Conservation (phyloP, 495 filamentous ascomycete species). For the Bombardia bombarda region DNA sequence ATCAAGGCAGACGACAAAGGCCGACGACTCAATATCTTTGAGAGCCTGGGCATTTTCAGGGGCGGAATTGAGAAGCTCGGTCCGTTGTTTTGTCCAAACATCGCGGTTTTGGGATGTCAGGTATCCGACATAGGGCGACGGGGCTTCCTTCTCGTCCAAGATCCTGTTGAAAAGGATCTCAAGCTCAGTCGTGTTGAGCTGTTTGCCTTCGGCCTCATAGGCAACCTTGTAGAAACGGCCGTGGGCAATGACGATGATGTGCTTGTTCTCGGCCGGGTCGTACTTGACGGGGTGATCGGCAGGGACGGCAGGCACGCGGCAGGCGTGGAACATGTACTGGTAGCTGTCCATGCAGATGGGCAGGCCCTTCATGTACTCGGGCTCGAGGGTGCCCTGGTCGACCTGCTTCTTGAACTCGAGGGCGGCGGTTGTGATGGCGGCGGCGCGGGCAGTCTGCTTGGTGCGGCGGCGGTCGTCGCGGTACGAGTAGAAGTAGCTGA, state of each 20-base stretch:
- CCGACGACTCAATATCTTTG: slow-evolving; percentile 78
- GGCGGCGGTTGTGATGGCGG: slow-evolving; percentile 74
- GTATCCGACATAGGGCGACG: slow-evolving; percentile 67
- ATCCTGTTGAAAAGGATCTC: slow-evolving; percentile 81
- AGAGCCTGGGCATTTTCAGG: slow-evolving; percentile 69
- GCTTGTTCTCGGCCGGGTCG: slow-evolving; percentile 61
- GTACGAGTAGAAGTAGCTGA: slow-evolving; percentile 99
- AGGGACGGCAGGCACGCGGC: slow-evolving; percentile 75
- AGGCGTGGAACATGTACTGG: slow-evolving; percentile 98
- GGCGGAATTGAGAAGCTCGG: slow-evolving; percentile 63
- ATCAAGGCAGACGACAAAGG: slow-evolving; percentile 91
- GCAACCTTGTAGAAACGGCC: slow-evolving; percentile 92
- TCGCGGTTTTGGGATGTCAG: slow-evolving; percentile 91
- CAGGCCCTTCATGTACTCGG: slow-evolving; percentile 93
- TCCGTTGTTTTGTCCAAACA: slow-evolving; percentile 80
- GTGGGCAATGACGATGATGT: slow-evolving; percentile 85
- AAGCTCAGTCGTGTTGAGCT: slow-evolving; percentile 79
- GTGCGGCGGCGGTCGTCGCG: slow-evolving; percentile 83
- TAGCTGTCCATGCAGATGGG: slow-evolving; percentile 97
- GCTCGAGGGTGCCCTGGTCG: slow-evolving; percentile 75
- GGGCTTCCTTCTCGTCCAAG: slow-evolving; percentile 65
- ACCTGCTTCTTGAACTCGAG: slow-evolving; percentile 94
- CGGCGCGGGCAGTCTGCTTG: slow-evolving; percentile 86
- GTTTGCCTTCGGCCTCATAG: slow-evolving; percentile 66
- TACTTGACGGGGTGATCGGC: slow-evolving; percentile 83